phyloP scores from a whole-genome alignment of 805 yeast genomes.

The Kazachstania psychrophila region DNA sequence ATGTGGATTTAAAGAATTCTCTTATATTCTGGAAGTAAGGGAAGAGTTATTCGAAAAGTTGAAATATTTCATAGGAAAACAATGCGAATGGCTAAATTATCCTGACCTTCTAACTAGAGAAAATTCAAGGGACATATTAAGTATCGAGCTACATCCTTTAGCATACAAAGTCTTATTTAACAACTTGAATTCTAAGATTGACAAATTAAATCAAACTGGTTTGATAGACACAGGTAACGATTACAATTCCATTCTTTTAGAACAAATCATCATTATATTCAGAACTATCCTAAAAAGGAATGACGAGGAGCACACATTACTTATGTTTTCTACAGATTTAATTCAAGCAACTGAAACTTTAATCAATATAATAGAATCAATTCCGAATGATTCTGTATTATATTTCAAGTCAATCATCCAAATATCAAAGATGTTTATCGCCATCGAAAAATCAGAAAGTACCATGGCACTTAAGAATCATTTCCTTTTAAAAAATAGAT shows the following conservation, averaged over 20 bases:
- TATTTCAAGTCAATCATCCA: constrained; percentile 22
- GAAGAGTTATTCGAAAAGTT: constrained; percentile 30
- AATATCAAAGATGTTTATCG: constrained; percentile 21
- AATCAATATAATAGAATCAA: constrained; percentile 12
- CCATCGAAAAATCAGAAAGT: constrained; percentile 17
- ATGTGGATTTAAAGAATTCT: constrained; percentile 4
- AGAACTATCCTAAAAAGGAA: constrained; percentile 29
- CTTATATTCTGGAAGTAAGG: constrained; percentile 13
- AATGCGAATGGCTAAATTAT: constrained; percentile 38
- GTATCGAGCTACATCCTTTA: constrained; percentile 51
- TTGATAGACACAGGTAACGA: constrained; percentile 12
- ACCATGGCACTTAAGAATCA: constrained; percentile 32
- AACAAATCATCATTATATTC: constrained; percentile 39
- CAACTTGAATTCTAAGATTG: constrained; percentile 33
- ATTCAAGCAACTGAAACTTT: constrained; percentile 27
- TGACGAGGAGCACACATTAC: constrained; percentile 20
- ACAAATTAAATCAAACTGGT: constrained; percentile 16
- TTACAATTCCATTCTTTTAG: constrained; percentile 31
- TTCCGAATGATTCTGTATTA: constrained; percentile 11
- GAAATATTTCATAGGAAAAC: constrained; percentile 39
- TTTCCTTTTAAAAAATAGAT: constrained; percentile 37
- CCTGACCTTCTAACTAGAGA: constrained; percentile 49
- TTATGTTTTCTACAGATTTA: constrained; percentile 26
- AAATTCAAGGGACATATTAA: constrained; percentile 57
- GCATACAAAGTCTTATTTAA: constrained; percentile 39